Evolutionary conservation across 495 filamentous ascomycete genomes (phyloP).

Genomic region (Penicillium robsamsonii): DNA sequence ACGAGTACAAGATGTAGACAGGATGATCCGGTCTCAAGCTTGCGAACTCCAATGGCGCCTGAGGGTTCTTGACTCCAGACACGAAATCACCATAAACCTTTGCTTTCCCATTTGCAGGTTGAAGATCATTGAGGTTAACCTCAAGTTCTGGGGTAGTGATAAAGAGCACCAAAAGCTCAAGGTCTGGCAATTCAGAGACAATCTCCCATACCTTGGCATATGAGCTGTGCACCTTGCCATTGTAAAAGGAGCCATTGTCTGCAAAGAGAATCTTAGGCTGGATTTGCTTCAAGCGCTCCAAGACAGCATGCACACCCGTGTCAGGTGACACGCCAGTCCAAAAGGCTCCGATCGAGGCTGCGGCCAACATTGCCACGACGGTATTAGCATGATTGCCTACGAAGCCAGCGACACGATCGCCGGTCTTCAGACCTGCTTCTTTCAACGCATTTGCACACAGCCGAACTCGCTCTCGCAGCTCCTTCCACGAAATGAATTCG

Average conservation of each 20-base stretch:
- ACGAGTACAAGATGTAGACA: conserved; percentile 85
- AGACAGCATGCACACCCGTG: conserved; percentile 72
- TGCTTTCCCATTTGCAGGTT: conserved; percentile 47
- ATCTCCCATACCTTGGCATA: conserved; percentile 71
- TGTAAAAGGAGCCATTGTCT: conserved; percentile 85
- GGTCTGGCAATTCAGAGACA: conserved; percentile 56
- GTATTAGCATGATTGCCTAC: conserved; percentile 84
- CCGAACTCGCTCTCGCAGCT: conserved; percentile 74
- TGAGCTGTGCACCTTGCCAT: conserved; percentile 76
- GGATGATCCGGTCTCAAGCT: conserved; percentile 80
- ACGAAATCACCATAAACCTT: conserved; percentile 53
- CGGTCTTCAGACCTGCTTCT: conserved; percentile 57
- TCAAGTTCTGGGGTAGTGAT: conserved; percentile 53
- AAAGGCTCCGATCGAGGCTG: conserved; percentile 76
- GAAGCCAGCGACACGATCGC: conserved; percentile 79
- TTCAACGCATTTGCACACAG: conserved; percentile 68
- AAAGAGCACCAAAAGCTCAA: conserved; percentile 70
- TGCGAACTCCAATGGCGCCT: conserved; percentile 58
- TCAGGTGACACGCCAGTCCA: conserved; percentile 90
- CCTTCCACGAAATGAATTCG: conserved; percentile 71
- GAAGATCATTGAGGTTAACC: conserved; percentile 49
- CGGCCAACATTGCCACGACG: conserved; percentile 81
- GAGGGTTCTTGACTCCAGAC: conserved; percentile 36
- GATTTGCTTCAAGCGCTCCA: conserved; percentile 82
- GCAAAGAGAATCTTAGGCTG: conserved; percentile 77